Evolutionary conservation across 2,329 filamentous ascomycete species (phyloP).

Genomic region (Clonostachys byssicola): DNA sequence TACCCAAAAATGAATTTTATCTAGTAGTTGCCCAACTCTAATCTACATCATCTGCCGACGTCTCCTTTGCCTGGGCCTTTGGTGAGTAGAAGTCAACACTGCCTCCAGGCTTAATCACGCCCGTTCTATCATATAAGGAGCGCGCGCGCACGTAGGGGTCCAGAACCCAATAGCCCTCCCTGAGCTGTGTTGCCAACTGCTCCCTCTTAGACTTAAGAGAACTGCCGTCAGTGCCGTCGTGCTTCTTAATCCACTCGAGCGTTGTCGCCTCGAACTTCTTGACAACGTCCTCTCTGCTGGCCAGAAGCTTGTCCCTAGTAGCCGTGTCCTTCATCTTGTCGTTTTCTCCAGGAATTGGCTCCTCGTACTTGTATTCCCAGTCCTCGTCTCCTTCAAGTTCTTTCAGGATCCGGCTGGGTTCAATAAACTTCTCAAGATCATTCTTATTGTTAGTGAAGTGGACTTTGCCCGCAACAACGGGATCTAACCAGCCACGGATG

Average conservation of each 20-base stretch:
- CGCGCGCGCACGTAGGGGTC: constrained; percentile 84
- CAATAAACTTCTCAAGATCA: constrained; percentile 76
- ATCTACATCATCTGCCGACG: constrained; percentile 41
- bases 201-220: constrained; percentile 54
- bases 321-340: constrained; percentile 62
- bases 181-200: constrained; percentile 58
- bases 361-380: constrained; percentile 78
- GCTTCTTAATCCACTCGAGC: constrained; percentile 62
- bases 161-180: constrained; percentile 79
- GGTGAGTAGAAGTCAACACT: constrained; percentile 63
- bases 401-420: constrained; percentile 65
- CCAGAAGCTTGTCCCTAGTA: constrained; percentile 59
- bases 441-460: constrained; percentile 82
- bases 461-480: constrained; percentile 90
- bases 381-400: constrained; percentile 85
- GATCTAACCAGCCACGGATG: constrained; percentile 93
- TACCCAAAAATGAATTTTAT: background rate
- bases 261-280: constrained; percentile 72
- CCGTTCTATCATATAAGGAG: constrained; percentile 79
- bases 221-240: constrained; percentile 35
- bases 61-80: constrained; percentile 15
- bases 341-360: constrained; percentile 75
- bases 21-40: constrained; percentile 11
- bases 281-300: constrained; percentile 61
- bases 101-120: constrained; percentile 65